Conservation (phyloP, 2,329 filamentous ascomycete genomes). For the Parafenestella ontariensis region DNA sequence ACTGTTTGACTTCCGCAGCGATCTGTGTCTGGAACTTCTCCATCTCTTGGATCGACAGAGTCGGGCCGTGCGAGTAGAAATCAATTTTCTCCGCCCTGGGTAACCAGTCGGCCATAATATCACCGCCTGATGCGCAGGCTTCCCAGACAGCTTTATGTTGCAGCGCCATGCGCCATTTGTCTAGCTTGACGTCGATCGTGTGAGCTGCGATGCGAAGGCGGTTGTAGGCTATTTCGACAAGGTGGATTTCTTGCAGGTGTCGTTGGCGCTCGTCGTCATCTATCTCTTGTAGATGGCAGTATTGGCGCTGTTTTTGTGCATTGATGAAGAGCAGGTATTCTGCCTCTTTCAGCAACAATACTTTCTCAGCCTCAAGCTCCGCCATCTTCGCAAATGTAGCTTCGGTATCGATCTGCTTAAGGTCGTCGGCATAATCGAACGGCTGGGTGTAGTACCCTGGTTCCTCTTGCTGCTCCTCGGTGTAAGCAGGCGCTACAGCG, state of each 20-base stretch:
- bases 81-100: slow-evolving; percentile 7
- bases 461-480: slow-evolving; percentile 8
- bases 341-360: slow-evolving; percentile 24
- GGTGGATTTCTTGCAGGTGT: slow-evolving; percentile 27
- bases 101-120: slow-evolving; percentile 18
- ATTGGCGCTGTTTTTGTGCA: slow-evolving; percentile 28
- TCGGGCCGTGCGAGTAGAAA: slow-evolving; percentile 18
- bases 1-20: slow-evolving; percentile 21
- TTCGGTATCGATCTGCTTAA: slow-evolving; percentile 21
- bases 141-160: slow-evolving; percentile 27
- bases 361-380: slow-evolving; percentile 21
- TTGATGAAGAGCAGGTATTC: slow-evolving; percentile 27
- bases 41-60: slow-evolving; percentile 26
- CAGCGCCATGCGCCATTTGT: slow-evolving; percentile 23
- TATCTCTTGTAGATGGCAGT: slow-evolving; percentile 18
- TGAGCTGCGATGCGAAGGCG: slow-evolving; percentile 23
- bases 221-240: slow-evolving; percentile 26
- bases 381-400: slow-evolving; percentile 13
- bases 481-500: neutral
- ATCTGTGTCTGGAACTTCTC: slow-evolving; percentile 22
- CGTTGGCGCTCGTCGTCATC: slow-evolving; percentile 24
- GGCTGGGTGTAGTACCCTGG: slow-evolving; percentile 25
- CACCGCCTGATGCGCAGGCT: neutral
- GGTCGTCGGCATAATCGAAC: slow-evolving; percentile 29
- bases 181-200: slow-evolving; percentile 23